These are phyloP conservation scores for Hypoxylon subgilvum DNA, from an alignment of 495 filamentous ascomycete species.

Conservation along the genomic window DNA sequence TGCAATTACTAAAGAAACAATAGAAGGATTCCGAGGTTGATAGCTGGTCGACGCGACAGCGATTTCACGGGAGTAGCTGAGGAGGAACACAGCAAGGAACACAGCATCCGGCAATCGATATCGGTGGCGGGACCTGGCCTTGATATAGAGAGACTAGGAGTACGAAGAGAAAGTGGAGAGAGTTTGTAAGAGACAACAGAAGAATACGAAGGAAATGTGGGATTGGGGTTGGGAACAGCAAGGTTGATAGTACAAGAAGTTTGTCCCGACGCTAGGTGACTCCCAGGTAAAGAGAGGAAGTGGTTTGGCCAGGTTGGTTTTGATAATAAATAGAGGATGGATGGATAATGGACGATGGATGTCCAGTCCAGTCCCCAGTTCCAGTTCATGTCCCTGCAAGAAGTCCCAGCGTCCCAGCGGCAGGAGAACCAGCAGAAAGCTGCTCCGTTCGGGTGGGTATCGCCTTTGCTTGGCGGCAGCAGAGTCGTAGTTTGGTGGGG, in stretches of 20 bases:
- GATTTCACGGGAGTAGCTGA: slow-evolving; percentile 1
- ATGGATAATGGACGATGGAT: too few relatives aligned
- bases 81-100: slow-evolving; percentile 2
- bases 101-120: slow-evolving; percentile 22
- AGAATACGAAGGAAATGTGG: slow-evolving; percentile 29
- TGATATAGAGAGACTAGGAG: slow-evolving; percentile 2
- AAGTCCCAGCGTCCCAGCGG: too few relatives aligned
- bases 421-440: slow-evolving; percentile 5
- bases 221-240: slow-evolving; percentile 30
- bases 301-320: slow-evolving; percentile 14
- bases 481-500: slow-evolving; percentile 19
- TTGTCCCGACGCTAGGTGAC: slow-evolving; percentile 39
- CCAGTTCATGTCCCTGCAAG: too few relatives aligned
- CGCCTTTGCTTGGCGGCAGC: slow-evolving; percentile 29
- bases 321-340: slow-evolving; percentile 25
- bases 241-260: slow-evolving; percentile 11
- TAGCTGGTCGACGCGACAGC: slow-evolving; percentile 1
- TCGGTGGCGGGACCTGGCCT: background rate
- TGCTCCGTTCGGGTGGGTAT: slow-evolving; percentile 38
- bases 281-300: slow-evolving; percentile 36
- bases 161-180: background rate
- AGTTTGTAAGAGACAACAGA: slow-evolving; percentile 10
- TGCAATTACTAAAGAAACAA: background rate
- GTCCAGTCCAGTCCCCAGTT: too few relatives aligned
- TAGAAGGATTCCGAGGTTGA: background rate